These are phyloP conservation scores for Lasiodiplodia citricola DNA, from an alignment of 2,329 filamentous ascomycete species.

Conservation along the genomic window DNA sequence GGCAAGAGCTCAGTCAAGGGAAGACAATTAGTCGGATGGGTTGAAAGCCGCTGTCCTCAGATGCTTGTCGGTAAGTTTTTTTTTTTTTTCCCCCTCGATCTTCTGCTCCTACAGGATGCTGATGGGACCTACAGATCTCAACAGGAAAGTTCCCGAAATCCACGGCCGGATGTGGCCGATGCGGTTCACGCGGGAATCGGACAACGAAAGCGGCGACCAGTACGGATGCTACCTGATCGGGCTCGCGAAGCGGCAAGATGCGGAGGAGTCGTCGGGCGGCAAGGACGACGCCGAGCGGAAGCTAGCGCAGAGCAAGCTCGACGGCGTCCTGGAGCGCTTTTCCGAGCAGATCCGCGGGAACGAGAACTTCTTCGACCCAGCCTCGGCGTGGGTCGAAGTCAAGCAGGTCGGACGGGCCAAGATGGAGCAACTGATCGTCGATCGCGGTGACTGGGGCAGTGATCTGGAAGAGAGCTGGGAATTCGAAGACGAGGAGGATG, in stretches of 20 bases:
- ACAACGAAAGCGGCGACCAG: slow-evolving; percentile 52
- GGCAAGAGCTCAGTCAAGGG: slow-evolving; percentile 62
- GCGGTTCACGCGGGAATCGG: slow-evolving; percentile 51
- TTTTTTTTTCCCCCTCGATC: not conserved
- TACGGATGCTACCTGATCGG: slow-evolving; percentile 68
- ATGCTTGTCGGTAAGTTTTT: slow-evolving; percentile 62
- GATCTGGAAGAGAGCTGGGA: slow-evolving; percentile 54
- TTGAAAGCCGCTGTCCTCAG: slow-evolving; percentile 65
- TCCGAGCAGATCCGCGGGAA: slow-evolving; percentile 41
- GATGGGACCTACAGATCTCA: slow-evolving; percentile 54
- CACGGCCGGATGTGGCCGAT: slow-evolving; percentile 67
- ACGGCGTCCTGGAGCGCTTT: slow-evolving; percentile 42
- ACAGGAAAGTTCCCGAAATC: slow-evolving; percentile 58
- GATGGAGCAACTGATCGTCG: slow-evolving; percentile 50
- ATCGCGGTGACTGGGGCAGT: slow-evolving; percentile 42
- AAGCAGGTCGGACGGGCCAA: slow-evolving; percentile 43
- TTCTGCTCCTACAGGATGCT: not conserved
- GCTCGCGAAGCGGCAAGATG: slow-evolving; percentile 42
- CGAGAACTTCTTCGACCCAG: slow-evolving; percentile 44
- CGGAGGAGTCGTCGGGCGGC: not conserved
- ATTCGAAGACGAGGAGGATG: slow-evolving; percentile 40
- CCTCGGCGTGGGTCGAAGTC: slow-evolving; percentile 42
- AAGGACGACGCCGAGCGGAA: slow-evolving; percentile 47
- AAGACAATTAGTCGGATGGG: slow-evolving; percentile 64
- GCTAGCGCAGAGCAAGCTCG: slow-evolving; percentile 51